Evolutionary conservation across 768 basidiomycete genomes (phyloP).

Genomic region (Phanerochaete sordida): DNA sequence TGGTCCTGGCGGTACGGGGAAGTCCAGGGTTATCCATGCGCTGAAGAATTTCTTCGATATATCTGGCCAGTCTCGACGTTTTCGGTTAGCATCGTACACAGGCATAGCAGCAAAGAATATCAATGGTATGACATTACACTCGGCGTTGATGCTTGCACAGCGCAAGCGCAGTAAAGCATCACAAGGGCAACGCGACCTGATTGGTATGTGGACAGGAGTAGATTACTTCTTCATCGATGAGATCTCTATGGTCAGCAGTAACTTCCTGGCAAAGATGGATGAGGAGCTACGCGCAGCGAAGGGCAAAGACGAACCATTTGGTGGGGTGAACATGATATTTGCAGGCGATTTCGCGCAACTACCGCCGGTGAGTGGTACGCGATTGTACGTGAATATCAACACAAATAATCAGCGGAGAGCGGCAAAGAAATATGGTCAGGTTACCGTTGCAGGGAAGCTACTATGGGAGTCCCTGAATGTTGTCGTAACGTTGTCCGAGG

Average conservation of each 20-base stretch:
- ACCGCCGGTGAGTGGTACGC: not conserved
- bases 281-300: conserved; percentile 2
- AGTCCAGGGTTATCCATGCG: conserved; percentile 35
- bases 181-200: conserved; percentile 16
- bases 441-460: too few relatives aligned
- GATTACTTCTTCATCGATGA: conserved; percentile 13
- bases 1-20: conserved; percentile 42
- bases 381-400: not conserved
- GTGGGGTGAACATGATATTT: conserved; percentile 13
- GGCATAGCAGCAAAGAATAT: conserved; percentile 40
- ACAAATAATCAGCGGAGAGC: too few relatives aligned
- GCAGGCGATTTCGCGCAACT: conserved; percentile 15
- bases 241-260: conserved; percentile 11
- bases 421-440: too few relatives aligned
- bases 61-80: conserved; percentile 17
- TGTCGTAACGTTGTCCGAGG: too few relatives aligned
- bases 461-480: too few relatives aligned
- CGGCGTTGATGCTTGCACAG: conserved; percentile 18
- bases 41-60: conserved; percentile 30
- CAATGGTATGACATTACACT: conserved; percentile 36
- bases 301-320: not conserved
- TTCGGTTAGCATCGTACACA: conserved; percentile 32
- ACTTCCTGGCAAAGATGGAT: not conserved
- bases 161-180: not conserved
- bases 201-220: conserved; percentile 35